phyloP scores from a whole-genome alignment of 371 early-diverging fungal genomes.

The Apophysomyces sp. region DNA sequence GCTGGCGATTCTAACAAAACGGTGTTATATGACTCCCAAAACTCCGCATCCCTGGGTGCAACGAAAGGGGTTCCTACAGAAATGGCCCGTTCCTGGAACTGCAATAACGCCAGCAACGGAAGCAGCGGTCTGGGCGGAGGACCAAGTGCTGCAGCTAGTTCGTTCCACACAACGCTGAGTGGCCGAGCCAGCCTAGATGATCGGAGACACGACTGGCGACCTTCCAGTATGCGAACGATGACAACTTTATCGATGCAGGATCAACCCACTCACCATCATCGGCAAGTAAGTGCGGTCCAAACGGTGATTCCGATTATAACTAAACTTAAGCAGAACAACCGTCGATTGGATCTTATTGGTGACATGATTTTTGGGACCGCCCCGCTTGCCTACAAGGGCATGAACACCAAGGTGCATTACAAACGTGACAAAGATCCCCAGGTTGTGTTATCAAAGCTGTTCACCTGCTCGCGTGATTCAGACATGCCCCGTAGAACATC shows the following conservation, averaged over 20 bases:
- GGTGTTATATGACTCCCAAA: constrained; percentile 41
- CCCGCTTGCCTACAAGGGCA: constrained; percentile 67
- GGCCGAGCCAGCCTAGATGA: constrained; percentile 29
- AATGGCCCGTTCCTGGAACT: constrained; percentile 42
- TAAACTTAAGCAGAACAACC: constrained; percentile 27
- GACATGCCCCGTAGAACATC: constrained; percentile 51
- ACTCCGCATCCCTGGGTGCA: constrained; percentile 10
- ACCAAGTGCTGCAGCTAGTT: not conserved
- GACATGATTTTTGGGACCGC: constrained; percentile 71
- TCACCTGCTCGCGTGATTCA: constrained; percentile 52
- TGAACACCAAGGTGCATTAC: constrained; percentile 66
- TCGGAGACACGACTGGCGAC: constrained; percentile 27
- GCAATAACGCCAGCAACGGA: not conserved
- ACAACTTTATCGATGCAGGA: constrained; percentile 27
- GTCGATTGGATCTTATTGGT: constrained; percentile 49
- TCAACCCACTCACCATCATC: constrained; percentile 16
- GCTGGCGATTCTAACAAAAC: constrained; percentile 44
- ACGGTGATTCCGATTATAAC: not conserved
- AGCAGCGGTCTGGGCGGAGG: not conserved
- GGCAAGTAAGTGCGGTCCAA: constrained; percentile 14
- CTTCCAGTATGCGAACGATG: constrained; percentile 30
- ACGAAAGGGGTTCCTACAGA: constrained; percentile 9
- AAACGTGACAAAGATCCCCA: constrained; percentile 56
- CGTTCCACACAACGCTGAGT: constrained; percentile 2
- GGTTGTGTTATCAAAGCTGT: constrained; percentile 61